A percentile compares a stretch with the other conserved stretches of the same genome.
Conservation (phyloP, 805 yeast species). For the Lachancea kluyveri region DNA sequence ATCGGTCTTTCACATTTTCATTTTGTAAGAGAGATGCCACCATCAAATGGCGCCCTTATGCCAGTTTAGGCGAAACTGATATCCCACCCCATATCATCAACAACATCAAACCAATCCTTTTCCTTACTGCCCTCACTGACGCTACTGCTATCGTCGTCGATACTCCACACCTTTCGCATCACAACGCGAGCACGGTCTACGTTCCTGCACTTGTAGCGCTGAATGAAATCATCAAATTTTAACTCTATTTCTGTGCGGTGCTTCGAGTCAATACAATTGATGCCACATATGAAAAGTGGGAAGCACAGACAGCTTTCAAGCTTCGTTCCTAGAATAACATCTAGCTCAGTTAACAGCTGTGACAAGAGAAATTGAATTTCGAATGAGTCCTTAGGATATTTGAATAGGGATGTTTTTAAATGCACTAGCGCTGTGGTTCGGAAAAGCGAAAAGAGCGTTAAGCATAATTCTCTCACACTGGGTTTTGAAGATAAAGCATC, state of each 20-base stretch:
- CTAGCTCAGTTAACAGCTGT: slow-evolving; percentile 51
- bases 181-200: slow-evolving; percentile 37
- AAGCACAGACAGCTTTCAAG: slow-evolving; percentile 70
- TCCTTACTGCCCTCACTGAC: slow-evolving; percentile 4
- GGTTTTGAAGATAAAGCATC: no score
- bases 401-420: slow-evolving; percentile 55
- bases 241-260: slow-evolving; percentile 47
- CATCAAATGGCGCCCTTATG: no score
- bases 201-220: slow-evolving; percentile 65
- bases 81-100: slow-evolving; percentile 68
- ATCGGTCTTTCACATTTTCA: no score
- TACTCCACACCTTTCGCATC: slow-evolving; percentile 38
- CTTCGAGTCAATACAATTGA: slow-evolving; percentile 49
- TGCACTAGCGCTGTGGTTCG: slow-evolving; percentile 65
- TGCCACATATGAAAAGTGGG: slow-evolving; percentile 74
- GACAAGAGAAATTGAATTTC: slow-evolving; percentile 55
- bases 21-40: no score
- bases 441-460: slow-evolving; percentile 65
- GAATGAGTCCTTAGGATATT: slow-evolving; percentile 31
- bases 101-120: slow-evolving; percentile 62
- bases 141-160: slow-evolving; percentile 21
- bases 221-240: slow-evolving; percentile 50
- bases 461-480: slow-evolving; percentile 60
- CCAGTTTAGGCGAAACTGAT: slow-evolving; percentile 60
- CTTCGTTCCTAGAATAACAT: slow-evolving; percentile 54